These are phyloP conservation scores for Calonectria ilicicola DNA, from an alignment of 2,329 filamentous ascomycete species.

Conservation along the genomic window DNA sequence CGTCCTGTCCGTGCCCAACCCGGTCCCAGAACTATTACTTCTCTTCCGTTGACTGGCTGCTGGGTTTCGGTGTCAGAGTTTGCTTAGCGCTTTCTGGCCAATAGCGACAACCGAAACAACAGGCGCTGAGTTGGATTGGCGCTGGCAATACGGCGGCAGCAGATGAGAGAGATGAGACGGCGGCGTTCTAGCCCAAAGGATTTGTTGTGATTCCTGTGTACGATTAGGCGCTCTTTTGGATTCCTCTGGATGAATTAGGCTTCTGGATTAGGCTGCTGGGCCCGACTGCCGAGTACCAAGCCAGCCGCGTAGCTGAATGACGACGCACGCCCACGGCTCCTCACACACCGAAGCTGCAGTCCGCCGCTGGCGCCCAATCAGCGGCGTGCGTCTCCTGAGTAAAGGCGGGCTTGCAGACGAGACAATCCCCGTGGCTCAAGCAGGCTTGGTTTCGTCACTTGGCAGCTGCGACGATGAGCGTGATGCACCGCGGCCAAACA, in stretches of 20 bases:
- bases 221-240: not conserved
- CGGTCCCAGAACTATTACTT: slow-evolving; percentile 22
- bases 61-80: slow-evolving; percentile 19
- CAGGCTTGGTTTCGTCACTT: slow-evolving; percentile 15
- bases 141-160: slow-evolving; percentile 27
- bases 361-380: slow-evolving; percentile 9
- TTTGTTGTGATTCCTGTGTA: not conserved
- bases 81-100: slow-evolving; percentile 3
- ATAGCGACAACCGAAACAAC: slow-evolving; percentile 15
- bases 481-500: not conserved
- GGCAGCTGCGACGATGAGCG: slow-evolving; percentile 8
- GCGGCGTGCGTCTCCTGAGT: not conserved
- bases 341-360: slow-evolving; percentile 3
- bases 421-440: slow-evolving; percentile 13
- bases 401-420: slow-evolving; percentile 6
- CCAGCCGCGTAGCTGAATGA: slow-evolving; percentile 22
- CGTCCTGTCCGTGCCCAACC: not conserved
- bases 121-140: slow-evolving; percentile 19
- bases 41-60: slow-evolving; percentile 24
- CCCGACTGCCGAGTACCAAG: not conserved
- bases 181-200: slow-evolving; percentile 33
- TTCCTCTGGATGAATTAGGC: not conserved
- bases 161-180: slow-evolving; percentile 23
- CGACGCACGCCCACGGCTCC: slow-evolving; percentile 13
- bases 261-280: not conserved